phyloP scores from a whole-genome alignment of 441 rosid genomes.

The Metrosideros polymorpha region DNA sequence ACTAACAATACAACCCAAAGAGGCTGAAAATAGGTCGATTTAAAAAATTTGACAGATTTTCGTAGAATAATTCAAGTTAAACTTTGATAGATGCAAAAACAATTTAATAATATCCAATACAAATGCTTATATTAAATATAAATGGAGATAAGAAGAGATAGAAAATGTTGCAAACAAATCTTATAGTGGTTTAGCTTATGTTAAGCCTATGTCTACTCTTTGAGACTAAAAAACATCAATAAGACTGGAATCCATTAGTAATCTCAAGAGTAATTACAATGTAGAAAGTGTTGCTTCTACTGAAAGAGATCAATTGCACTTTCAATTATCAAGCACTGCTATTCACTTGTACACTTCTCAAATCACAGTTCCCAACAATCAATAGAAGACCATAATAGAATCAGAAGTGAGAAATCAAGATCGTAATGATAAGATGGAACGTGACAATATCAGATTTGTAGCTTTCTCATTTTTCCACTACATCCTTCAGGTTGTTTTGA shows the following conservation, averaged over 20 bases:
- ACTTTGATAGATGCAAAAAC: not conserved
- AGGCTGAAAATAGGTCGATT: too few species aligned
- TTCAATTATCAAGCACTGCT: not conserved
- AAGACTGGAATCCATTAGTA: not conserved
- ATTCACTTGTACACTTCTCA: not conserved
- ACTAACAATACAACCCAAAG: too few species aligned
- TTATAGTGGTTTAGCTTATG: not conserved
- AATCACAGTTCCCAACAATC: not conserved
- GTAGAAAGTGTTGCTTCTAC: not conserved
- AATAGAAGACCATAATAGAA: not conserved
- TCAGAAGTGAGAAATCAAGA: not conserved
- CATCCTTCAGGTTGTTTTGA: not conserved
- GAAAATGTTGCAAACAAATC: not conserved
- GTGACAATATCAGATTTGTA: not conserved
- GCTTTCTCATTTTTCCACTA: not conserved
- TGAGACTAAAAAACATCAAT: not conserved
- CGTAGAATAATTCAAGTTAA: too few species aligned
- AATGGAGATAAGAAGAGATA: not conserved
- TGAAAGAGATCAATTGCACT: not conserved
- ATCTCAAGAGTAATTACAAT: not conserved
- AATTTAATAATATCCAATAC: not conserved
- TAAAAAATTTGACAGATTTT: too few species aligned
- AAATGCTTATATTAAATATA: not conserved
- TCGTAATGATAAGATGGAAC: not conserved
- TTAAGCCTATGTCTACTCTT: not conserved